phyloP scores from a whole-genome alignment of 768 basidiomycete species.

The Mycena belliarum region DNA sequence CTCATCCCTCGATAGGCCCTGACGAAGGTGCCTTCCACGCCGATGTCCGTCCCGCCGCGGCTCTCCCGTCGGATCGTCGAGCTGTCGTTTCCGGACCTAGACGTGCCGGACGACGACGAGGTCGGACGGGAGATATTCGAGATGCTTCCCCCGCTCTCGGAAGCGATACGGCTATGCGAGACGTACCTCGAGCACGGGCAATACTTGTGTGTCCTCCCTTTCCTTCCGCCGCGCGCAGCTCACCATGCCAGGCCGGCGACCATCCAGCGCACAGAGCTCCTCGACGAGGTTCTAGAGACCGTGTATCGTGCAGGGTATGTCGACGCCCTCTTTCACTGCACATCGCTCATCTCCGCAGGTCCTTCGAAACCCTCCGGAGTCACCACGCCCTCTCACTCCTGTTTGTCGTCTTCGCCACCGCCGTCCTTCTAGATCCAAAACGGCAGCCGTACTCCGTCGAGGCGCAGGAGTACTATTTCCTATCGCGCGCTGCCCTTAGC shows the following conservation, averaged over 20 bases:
- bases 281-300: constrained; percentile 53
- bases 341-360: constrained; percentile 26
- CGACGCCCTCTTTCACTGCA: background rate
- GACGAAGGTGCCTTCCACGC: constrained; percentile 22
- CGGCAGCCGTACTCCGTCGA: constrained; percentile 49
- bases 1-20: constrained; percentile 26
- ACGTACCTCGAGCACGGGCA: constrained; percentile 65
- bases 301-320: constrained; percentile 58
- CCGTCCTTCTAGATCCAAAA: constrained; percentile 57
- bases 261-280: constrained; percentile 52
- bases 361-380: constrained; percentile 37
- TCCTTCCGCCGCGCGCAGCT: background rate
- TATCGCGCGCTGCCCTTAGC: constrained; percentile 54
- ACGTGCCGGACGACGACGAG: constrained; percentile 33
- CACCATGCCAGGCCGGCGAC: constrained; percentile 51
- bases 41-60: constrained; percentile 27
- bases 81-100: constrained; percentile 35
- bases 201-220: constrained; percentile 47
- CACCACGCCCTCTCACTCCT: constrained; percentile 63
- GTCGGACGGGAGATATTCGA: constrained; percentile 46
- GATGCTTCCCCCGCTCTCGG: constrained; percentile 55
- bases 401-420: constrained; percentile 68
- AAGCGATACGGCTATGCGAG: constrained; percentile 63
- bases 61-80: constrained; percentile 44
- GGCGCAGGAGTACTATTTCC: constrained; percentile 62